Evolutionary conservation across 129 eudicot genomes (phyloP).

Genomic region (Rutidosis leptorrhynchoides): DNA sequence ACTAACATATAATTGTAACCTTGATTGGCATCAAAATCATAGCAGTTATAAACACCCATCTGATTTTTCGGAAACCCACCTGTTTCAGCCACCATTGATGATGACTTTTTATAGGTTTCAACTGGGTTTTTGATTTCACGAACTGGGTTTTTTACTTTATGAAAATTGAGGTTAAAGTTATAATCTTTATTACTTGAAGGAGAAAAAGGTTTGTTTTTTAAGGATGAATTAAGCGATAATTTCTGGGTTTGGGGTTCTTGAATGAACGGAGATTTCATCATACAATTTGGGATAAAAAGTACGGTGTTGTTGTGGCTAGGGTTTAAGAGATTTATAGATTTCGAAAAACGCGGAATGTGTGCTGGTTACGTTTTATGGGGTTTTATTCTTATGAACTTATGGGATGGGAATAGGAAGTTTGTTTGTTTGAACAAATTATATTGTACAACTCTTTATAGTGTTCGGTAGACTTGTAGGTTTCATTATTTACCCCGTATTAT

Average conservation of each 20-base stretch:
- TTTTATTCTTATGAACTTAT: too few relatives aligned
- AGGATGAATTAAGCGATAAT: slow-evolving; percentile 17
- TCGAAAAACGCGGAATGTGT: neutral
- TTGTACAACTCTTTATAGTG: too few relatives aligned
- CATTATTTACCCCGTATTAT: too few relatives aligned
- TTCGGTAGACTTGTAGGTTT: too few relatives aligned
- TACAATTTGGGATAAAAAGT: neutral
- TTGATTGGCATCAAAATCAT: slow-evolving; percentile 36
- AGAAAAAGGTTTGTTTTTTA: slow-evolving; percentile 9
- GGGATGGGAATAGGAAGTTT: neutral
- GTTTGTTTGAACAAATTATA: neutral
- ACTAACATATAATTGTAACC: slow-evolving; percentile 53
- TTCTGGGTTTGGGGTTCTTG: slow-evolving; percentile 28
- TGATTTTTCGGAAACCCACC: neutral
- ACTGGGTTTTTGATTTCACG: slow-evolving; percentile 17
- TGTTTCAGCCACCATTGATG: neutral
- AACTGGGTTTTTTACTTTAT: slow-evolving; percentile 23
- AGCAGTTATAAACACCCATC: slow-evolving; percentile 29
- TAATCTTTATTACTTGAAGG: slow-evolving; percentile 57
- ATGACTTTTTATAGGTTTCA: neutral
- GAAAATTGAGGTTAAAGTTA: slow-evolving; percentile 52
- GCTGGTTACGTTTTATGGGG: neutral
- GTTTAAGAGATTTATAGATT: neutral
- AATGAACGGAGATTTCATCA: slow-evolving; percentile 24
- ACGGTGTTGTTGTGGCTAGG: neutral